A percentile compares a stretch with the other conserved stretches of the same genome.
Evolutionary conservation across 75 land plant species (phyloP).

Genomic region (Cryptomeria japonica): DNA sequence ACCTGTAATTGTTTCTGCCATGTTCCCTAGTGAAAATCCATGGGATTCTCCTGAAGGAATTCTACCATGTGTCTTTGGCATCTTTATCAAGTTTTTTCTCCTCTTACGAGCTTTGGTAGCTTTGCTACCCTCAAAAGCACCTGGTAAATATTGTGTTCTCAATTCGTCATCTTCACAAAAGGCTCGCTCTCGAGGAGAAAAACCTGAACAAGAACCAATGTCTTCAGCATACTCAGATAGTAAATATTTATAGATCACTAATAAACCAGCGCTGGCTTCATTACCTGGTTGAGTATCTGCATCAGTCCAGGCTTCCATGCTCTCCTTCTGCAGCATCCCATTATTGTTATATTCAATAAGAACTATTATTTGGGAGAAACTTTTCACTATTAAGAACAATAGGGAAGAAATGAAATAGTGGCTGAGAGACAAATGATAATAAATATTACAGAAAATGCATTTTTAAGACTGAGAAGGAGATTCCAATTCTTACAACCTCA

Average conservation of each 20-base stretch:
- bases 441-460: neutral
- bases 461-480: neutral
- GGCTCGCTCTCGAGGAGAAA: constrained; percentile 32
- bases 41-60: constrained; percentile 25
- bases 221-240: constrained; percentile 10
- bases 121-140: constrained; percentile 46
- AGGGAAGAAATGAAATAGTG: neutral
- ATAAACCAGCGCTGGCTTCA: constrained; percentile 24
- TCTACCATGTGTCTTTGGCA: constrained; percentile 26
- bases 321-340: constrained; percentile 19
- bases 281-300: constrained; percentile 26
- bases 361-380: neutral
- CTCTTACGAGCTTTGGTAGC: constrained; percentile 47
- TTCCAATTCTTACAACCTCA: constrained; percentile 31
- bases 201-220: constrained; percentile 20
- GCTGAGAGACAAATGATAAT: neutral
- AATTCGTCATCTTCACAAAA: constrained; percentile 70
- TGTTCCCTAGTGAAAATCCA: constrained; percentile 26
- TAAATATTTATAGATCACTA: constrained; percentile 16
- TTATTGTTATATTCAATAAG: constrained; percentile 16
- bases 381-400: neutral
- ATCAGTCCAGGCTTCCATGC: constrained; percentile 18
- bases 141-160: constrained; percentile 40
- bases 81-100: constrained; percentile 30
- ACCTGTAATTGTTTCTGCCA: constrained; percentile 11